phyloP scores from a whole-genome alignment of 83 land plant species.

The Thuja plicata region DNA sequence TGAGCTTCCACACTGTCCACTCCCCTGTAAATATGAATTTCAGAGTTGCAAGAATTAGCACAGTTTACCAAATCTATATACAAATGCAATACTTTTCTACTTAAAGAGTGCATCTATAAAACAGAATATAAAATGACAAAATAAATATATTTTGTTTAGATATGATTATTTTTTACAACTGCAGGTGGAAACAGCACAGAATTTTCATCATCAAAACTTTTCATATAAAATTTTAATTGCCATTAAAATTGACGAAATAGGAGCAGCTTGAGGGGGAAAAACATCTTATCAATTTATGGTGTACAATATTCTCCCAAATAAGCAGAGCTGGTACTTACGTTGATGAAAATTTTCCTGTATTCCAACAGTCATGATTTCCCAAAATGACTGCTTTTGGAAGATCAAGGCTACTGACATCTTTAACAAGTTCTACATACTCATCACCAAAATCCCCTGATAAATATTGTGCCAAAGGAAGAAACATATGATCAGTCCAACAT shows the following conservation, averaged over 20 bases:
- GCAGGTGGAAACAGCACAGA: not conserved
- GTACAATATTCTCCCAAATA: not conserved
- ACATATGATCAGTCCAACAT: not conserved
- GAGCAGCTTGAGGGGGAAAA: not conserved
- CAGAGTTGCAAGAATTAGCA: not conserved
- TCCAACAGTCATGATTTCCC: slow-evolving; percentile 80
- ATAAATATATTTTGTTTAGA: not conserved
- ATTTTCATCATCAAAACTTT: not conserved
- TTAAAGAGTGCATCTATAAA: not conserved
- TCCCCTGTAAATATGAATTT: slow-evolving; percentile 30
- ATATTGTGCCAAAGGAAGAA: not conserved
- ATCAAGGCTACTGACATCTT: slow-evolving; percentile 44
- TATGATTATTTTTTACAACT: not conserved
- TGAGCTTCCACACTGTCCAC: slow-evolving; percentile 54
- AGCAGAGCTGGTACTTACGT: slow-evolving; percentile 25
- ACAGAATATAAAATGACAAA: not conserved
- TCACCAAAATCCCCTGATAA: slow-evolving; percentile 75
- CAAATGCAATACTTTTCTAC: not conserved
- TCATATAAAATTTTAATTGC: not conserved
- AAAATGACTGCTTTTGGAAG: slow-evolving; percentile 70
- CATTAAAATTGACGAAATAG: not conserved
- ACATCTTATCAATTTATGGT: not conserved
- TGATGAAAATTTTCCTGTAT: slow-evolving; percentile 33
- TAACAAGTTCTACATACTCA: slow-evolving; percentile 74
- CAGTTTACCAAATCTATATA: not conserved